Evolutionary conservation across 163 green algal genomes (phyloP).

Genomic region (Chlorella variabilis): DNA sequence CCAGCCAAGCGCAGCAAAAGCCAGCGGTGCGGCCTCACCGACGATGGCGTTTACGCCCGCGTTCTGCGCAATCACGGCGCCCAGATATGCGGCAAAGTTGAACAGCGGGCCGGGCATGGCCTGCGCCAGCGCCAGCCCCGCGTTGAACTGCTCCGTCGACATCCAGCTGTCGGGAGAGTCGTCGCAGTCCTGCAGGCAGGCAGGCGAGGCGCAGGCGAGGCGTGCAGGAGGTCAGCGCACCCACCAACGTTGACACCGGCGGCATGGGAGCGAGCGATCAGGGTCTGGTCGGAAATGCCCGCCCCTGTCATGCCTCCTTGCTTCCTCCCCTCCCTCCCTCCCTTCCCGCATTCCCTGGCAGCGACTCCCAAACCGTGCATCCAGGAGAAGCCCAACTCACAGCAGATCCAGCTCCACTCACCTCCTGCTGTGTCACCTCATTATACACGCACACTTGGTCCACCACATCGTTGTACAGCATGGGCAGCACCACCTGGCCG

Average conservation of each 20-base stretch:
- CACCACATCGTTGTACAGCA: constrained; percentile 88
- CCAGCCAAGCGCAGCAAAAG: no score
- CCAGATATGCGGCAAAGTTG: constrained; percentile 96
- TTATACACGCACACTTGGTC: not conserved
- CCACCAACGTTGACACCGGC: no score
- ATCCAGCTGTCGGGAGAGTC: constrained; percentile 79
- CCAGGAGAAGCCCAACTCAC: no score
- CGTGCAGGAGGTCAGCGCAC: no score
- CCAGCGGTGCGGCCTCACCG: not conserved
- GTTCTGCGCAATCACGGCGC: constrained; percentile 80
- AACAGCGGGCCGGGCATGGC: constrained; percentile 94
- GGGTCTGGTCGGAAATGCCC: no score
- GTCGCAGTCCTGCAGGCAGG: constrained; percentile 26
- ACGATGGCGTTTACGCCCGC: constrained; percentile 58
- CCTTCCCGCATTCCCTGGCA: no score
- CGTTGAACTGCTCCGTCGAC: constrained; percentile 60
- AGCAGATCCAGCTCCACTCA: no score
- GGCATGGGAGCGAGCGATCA: no score
- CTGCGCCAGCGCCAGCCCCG: constrained; percentile 62
- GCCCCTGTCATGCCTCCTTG: no score
- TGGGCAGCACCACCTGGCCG: constrained; percentile 94
- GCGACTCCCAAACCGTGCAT: no score
- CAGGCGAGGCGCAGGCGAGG: not conserved
- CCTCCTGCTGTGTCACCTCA: not conserved
- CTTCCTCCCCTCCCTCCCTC: no score